Conservation (phyloP, 495 filamentous ascomycete genomes). For the Zalerion maritima region DNA sequence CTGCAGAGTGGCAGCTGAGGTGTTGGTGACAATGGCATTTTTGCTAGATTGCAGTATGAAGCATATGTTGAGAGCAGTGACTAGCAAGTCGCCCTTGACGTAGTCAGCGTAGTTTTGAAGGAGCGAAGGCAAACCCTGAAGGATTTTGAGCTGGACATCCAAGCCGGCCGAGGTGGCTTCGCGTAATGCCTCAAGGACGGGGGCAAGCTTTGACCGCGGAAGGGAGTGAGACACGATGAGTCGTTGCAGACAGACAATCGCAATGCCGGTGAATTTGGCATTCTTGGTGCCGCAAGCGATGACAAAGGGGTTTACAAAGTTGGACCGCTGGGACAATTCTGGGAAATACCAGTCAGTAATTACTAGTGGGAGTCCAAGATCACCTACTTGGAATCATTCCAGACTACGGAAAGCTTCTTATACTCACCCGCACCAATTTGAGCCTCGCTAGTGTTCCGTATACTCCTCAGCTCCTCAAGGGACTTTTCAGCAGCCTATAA, state of each 20-base stretch:
- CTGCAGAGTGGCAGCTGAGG: conserved; percentile 85
- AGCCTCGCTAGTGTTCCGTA: conserved; percentile 62
- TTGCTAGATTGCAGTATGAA: conserved; percentile 81
- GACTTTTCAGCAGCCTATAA: conserved; percentile 87
- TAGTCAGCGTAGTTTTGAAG: conserved; percentile 81
- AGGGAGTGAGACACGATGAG: conserved; percentile 69
- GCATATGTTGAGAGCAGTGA: conserved; percentile 74
- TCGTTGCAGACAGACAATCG: conserved; percentile 74
- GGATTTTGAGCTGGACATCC: conserved; percentile 89
- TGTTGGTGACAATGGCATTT: conserved; percentile 82
- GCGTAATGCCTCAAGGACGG: conserved; percentile 73
- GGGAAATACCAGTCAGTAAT: conserved; percentile 10
- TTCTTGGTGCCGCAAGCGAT: conserved; percentile 82
- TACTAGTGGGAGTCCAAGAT: no score
- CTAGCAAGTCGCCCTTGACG: conserved; percentile 65
- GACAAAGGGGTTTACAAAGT: conserved; percentile 83
- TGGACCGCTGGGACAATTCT: conserved; percentile 72
- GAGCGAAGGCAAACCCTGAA: conserved; percentile 83
- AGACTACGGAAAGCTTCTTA: no score
- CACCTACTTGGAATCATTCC: no score
- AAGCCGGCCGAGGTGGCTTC: conserved; percentile 62
- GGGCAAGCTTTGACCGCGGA: conserved; percentile 55
- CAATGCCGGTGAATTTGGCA: conserved; percentile 74
- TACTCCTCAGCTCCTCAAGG: conserved; percentile 69
- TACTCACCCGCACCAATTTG: conserved; percentile 69